These are phyloP conservation scores for Fusarium zealandicum DNA, from an alignment of 2,329 filamentous ascomycete genomes.

Conservation along the genomic window DNA sequence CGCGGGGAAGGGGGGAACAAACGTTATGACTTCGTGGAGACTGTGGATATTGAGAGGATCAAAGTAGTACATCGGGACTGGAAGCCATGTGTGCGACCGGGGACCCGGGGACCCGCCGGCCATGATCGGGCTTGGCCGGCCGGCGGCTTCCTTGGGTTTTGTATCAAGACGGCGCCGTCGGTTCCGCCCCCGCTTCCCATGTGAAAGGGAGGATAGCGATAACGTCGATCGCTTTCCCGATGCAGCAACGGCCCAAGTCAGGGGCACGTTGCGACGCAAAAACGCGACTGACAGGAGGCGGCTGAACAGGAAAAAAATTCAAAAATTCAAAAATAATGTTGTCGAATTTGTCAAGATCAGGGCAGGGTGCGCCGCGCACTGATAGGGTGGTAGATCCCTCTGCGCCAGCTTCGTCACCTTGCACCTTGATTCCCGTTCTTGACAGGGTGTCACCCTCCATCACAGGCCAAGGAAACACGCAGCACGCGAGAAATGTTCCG, in stretches of 20 bases:
- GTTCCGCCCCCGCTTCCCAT: slow-evolving; percentile 12
- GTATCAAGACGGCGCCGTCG: slow-evolving; percentile 10
- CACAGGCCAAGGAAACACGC: slow-evolving; percentile 28
- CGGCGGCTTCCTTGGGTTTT: not conserved
- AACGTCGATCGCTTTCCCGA: slow-evolving; percentile 19
- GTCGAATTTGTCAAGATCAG: not conserved
- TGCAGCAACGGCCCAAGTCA: slow-evolving; percentile 6
- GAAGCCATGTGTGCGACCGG: slow-evolving; percentile 10
- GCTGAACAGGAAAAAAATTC: not conserved
- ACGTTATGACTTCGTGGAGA: no score
- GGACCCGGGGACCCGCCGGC: slow-evolving; percentile 15
- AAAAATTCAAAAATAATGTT: not conserved
- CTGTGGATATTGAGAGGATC: not conserved
- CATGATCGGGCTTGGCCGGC: slow-evolving; percentile 22
- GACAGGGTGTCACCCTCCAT: slow-evolving; percentile 23
- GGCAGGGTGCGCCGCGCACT: not conserved
- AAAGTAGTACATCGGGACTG: slow-evolving; percentile 10
- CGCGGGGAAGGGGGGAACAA: no score
- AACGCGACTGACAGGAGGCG: slow-evolving; percentile 10
- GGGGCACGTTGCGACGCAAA: slow-evolving; percentile 2
- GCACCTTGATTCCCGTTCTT: not conserved
- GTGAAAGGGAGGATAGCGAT: not conserved
- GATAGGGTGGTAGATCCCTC: slow-evolving; percentile 13
- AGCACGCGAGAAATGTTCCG: slow-evolving; percentile 25
- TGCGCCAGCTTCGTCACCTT: slow-evolving; percentile 15